Conservation (phyloP, 176 grass and related monocot species). For the Aegilops umbellulata region DNA sequence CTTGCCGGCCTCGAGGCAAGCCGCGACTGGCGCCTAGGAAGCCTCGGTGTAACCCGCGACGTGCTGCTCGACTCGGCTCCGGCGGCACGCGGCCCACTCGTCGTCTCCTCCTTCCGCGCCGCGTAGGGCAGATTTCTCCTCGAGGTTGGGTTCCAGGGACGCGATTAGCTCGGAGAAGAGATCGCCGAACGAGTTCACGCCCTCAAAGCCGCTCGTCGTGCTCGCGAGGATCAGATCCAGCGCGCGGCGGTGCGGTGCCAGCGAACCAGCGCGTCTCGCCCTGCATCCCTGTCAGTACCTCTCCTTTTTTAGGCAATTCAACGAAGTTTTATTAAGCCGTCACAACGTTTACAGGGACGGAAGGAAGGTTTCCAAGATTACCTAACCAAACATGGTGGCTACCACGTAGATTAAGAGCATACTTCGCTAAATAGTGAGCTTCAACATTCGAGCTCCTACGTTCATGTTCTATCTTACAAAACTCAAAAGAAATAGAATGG, state of each 20-base stretch:
- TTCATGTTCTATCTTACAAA: too few relatives aligned
- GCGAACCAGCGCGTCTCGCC: too few relatives aligned
- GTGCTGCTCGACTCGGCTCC: neutral
- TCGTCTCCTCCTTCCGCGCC: neutral
- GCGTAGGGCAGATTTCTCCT: neutral
- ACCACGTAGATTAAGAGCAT: too few relatives aligned
- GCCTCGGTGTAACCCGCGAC: conserved; percentile 5
- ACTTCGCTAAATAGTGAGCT: too few relatives aligned
- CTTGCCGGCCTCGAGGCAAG: conserved; percentile 5
- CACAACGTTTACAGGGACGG: too few relatives aligned
- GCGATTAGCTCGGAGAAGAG: neutral
- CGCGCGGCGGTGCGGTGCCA: neutral
- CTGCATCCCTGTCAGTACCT: too few relatives aligned
- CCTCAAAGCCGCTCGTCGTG: neutral
- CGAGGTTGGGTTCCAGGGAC: conserved; percentile 6
- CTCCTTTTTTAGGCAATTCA: too few relatives aligned
- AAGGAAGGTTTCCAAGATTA: too few relatives aligned
- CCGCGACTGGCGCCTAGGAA: conserved; percentile 9
- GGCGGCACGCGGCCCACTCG: neutral
- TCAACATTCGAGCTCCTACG: too few relatives aligned
- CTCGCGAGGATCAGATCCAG: neutral
- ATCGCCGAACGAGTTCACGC: neutral
- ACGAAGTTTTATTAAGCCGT: too few relatives aligned
- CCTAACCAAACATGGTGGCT: too few relatives aligned
- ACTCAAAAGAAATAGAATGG: too few relatives aligned